Base-by-base conservation (phyloP, 2,329 filamentous ascomycete genomes). In the Paecilomyces sp. region DNA sequence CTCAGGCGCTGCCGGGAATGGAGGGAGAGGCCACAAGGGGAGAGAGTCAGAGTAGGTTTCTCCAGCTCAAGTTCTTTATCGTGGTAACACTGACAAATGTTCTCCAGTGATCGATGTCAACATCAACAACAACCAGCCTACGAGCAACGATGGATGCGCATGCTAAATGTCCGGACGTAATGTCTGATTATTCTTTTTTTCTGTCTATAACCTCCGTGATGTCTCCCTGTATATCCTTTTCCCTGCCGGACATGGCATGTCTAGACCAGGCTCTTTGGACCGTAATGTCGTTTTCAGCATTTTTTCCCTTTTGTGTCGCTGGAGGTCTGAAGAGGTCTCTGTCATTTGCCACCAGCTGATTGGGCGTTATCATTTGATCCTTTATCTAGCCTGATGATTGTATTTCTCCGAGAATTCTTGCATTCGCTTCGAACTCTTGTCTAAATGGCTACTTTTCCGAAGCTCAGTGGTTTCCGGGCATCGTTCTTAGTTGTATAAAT, bases 1-100 rank as follows among this genome's bases (percentile, higher is more conserved):
- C 95, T 50, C 94, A 99, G 78, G 94, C 95, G 41, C 81, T 99
- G 68, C 94, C 94, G 7, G 94, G 94, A 24, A 97, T 99, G 94
- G 94, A 99, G 76, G 92, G 91, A 13, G 88, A 92, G 66, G 89
- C 91, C 65, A 86, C 88, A 67, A 87, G 88, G 67, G 87, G 87
- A 61, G 88, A 90, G 67, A 85, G 81, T 75, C 91, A 93, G 79
- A 96, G 90, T 94, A 81, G 70, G 88, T 85, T 33, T 33, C 55
- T 9, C 30, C 22, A n/a, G 15, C 12, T 31, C 25, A 53, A 30
- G 57, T 51, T 30, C n/a, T 53, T 55, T 57, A 58, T 58, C 7
- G 30, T 57, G n/a, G 11, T 52, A 41, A 36, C 11, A 24, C 33
- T 33, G 12, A 55, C 30, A 13, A 47, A 25, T 47, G 2, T 59